Conservation (phyloP, 2,329 filamentous ascomycete species). For the Apiospora malaysiana region DNA sequence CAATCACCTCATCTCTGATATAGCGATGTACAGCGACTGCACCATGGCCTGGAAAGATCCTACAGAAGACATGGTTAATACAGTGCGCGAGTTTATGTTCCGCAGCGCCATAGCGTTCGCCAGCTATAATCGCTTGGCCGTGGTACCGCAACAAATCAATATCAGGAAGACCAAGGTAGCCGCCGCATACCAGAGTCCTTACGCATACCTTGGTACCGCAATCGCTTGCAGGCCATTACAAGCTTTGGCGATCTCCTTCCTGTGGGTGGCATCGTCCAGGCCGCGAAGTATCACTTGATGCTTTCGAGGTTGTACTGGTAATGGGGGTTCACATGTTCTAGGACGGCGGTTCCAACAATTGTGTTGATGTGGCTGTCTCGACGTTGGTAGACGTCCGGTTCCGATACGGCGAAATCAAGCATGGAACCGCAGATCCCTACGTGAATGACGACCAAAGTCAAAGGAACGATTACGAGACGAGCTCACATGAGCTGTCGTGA, state of each 20-base stretch:
- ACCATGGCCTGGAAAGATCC: slow-evolving; percentile 16
- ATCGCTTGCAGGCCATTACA: slow-evolving; percentile 9
- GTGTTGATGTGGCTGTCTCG: background rate
- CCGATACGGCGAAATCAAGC: background rate
- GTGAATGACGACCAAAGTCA: no score
- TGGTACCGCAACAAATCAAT: background rate
- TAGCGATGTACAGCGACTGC: background rate
- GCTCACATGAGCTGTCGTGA: no score
- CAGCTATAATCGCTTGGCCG: background rate
- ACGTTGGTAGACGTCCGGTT: background rate
- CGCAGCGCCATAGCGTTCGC: slow-evolving; percentile 8
- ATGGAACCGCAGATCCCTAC: no score
- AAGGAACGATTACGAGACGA: background rate
- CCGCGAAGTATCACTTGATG: slow-evolving; percentile 15
- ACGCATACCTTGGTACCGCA: background rate
- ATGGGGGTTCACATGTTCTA: slow-evolving; percentile 5
- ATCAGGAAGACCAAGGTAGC: background rate
- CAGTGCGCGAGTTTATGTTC: slow-evolving; percentile 19
- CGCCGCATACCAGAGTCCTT: slow-evolving; percentile 10
- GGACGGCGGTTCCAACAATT: slow-evolving; percentile 10
- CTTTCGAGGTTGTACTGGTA: slow-evolving; percentile 16
- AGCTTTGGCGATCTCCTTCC: background rate
- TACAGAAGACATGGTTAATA: slow-evolving; percentile 9
- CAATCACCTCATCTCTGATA: background rate
- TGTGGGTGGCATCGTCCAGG: slow-evolving; percentile 15